These are phyloP conservation scores for Capsicum rhomboideum DNA, from an alignment of 257 asterid species.

Conservation along the genomic window DNA sequence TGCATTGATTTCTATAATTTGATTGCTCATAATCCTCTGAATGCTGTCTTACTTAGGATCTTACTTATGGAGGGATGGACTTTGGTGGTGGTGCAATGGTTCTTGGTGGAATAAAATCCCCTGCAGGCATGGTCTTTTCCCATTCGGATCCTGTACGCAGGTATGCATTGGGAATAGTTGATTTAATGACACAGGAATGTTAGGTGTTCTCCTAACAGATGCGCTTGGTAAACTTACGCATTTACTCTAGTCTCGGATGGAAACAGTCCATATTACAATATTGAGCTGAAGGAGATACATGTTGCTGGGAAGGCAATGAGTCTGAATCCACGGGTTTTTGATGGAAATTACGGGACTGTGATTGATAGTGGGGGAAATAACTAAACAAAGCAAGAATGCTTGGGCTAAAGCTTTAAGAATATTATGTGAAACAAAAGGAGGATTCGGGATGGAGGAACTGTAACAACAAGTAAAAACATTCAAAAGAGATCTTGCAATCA, in stretches of 20 bases:
- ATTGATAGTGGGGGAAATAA: conserved; percentile 99
- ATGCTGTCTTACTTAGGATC: conserved; percentile 42
- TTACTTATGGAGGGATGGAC: too few relatives aligned
- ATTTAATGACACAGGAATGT: conserved; percentile 34
- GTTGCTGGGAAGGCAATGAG: conserved; percentile 90
- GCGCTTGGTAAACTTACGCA: conserved; percentile 89
- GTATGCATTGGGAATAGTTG: conserved; percentile 43
- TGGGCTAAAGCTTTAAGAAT: too few relatives aligned
- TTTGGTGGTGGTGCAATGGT: too few relatives aligned
- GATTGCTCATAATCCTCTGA: background rate
- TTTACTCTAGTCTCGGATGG: conserved; percentile 99
- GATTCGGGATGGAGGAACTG: too few relatives aligned
- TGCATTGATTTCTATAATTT: background rate
- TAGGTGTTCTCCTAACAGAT: conserved; percentile 79
- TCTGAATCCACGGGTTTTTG: conserved; percentile 57
- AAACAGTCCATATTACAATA: conserved; percentile 99
- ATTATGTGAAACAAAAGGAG: too few relatives aligned
- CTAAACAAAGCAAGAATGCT: too few relatives aligned
- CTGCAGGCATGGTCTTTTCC: conserved; percentile 74
- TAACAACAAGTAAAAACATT: too few relatives aligned
- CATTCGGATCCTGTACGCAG: conserved; percentile 85
- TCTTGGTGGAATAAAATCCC: conserved; percentile 20
- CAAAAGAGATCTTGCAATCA: too few relatives aligned
- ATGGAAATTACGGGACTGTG: conserved; percentile 86
- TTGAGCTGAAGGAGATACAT: conserved; percentile 88